Evolutionary conservation across 2,329 filamentous ascomycete genomes (phyloP), one percentile per base, ranked within the genome.

Genomic region (Acrocalymma vagum): DNA sequence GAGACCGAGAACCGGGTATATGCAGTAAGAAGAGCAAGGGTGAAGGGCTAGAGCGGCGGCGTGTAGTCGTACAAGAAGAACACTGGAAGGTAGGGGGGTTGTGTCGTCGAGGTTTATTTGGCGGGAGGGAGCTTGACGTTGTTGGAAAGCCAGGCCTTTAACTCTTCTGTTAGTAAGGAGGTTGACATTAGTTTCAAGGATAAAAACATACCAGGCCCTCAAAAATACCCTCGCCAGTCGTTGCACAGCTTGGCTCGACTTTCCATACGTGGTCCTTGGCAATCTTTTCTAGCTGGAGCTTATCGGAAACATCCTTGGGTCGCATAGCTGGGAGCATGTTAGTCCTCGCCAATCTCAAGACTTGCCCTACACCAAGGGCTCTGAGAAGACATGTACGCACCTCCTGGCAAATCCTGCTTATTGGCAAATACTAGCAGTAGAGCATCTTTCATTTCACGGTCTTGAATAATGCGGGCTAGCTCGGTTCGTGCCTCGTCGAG

Each of bases 361-460:
- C n/a, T 28, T 10, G 5, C 10, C 11, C 15, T 18, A 15, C 21
- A 9, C 13, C 22, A 23, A 21, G 5, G 26, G 8, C 15, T 6
- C 4, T 32, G 24, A 30, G 14, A 21, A 10, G 11, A 10, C 15
- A 5, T 39, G 31, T 32, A 82, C 91, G 74, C 81, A 96, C 94
- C 64, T 56, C 73, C 74, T 33, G 88, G 87, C 76, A 97, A 80
- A 92, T 99, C 94, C 83, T 99, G 94, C 84, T 99, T 99, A 86
- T 99, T 99, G 78, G 94, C 94, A 70, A 99, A 99, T 68, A 99
- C 93, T 67, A 99, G 80, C 63, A 99, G 84, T 65, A 96, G 86
- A 60, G 94, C 94, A 73, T 99, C 94, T 73, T 93, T 89, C 76
- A 99, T 90, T 81, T 99, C 94, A 61, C 96, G 89, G 78, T 99